These are phyloP conservation scores for Sugiyamaella sp. DNA, from an alignment of 1,139 yeast genomes.

Conservation along the genomic window DNA sequence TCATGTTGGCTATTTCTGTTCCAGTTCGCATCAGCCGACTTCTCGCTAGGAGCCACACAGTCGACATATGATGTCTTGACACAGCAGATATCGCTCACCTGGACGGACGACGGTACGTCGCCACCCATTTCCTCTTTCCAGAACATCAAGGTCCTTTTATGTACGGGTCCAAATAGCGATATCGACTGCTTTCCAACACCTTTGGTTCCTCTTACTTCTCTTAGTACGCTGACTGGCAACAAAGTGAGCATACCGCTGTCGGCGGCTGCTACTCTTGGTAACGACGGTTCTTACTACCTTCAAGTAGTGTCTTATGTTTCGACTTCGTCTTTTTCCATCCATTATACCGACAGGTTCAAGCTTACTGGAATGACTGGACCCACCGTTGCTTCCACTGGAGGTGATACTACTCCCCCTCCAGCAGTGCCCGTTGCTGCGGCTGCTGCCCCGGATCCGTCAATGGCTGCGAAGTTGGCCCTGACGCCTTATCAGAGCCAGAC, in stretches of 20 bases:
- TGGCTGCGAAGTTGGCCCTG: constrained; percentile 46
- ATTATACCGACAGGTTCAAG: constrained; percentile 68
- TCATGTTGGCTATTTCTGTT: neutral
- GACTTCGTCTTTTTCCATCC: constrained; percentile 54
- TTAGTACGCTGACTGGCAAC: constrained; percentile 21
- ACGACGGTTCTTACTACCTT: constrained; percentile 67
- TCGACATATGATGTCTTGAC: constrained; percentile 47
- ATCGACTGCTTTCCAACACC: constrained; percentile 37
- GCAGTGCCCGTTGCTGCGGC: constrained; percentile 44
- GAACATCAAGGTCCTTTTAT: constrained; percentile 57
- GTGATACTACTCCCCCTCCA: constrained; percentile 49
- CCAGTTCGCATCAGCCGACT: constrained; percentile 51
- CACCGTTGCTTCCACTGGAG: constrained; percentile 47
- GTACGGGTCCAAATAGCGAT: constrained; percentile 64
- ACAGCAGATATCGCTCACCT: constrained; percentile 54
- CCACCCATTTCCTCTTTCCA: constrained; percentile 53
- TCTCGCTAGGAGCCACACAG: constrained; percentile 52
- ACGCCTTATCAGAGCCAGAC: constrained; percentile 77
- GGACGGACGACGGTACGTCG: constrained; percentile 60
- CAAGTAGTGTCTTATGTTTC: constrained; percentile 59
- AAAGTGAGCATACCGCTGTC: constrained; percentile 36
- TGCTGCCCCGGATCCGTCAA: constrained; percentile 39
- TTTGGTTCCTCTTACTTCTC: neutral
- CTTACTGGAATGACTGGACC: constrained; percentile 74
- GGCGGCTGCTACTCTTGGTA: constrained; percentile 51